Percentiles rank a stretch among this genome's conserved stretches.
phyloP scores from a whole-genome alignment of 2,329 filamentous ascomycete species.

The Aspergillus awamori region DNA sequence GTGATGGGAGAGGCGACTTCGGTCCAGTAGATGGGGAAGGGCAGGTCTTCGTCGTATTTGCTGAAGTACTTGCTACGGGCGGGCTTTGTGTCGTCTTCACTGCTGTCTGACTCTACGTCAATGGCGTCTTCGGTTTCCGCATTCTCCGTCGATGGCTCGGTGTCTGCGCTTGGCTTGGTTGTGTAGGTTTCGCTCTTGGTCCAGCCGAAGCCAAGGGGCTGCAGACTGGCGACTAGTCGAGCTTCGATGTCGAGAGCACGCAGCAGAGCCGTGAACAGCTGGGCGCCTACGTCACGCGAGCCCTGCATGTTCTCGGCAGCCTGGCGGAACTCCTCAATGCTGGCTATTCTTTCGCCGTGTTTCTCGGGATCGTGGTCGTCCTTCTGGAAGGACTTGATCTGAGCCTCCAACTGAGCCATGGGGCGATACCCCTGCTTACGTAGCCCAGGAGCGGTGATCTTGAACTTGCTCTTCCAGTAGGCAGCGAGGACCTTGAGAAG shows the following conservation, averaged over 20 bases:
- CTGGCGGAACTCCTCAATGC: slow-evolving; percentile 67
- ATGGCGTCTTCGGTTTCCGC: slow-evolving; percentile 20
- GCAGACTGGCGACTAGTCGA: slow-evolving; percentile 79
- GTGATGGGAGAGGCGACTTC: slow-evolving; percentile 84
- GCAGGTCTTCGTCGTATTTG: slow-evolving; percentile 73
- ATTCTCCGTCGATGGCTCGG: slow-evolving; percentile 6
- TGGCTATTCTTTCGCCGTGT: slow-evolving; percentile 77
- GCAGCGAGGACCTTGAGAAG: slow-evolving; percentile 74
- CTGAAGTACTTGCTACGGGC: slow-evolving; percentile 45
- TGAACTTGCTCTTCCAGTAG: slow-evolving; percentile 88
- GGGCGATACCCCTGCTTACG: slow-evolving; percentile 90
- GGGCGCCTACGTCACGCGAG: slow-evolving; percentile 83
- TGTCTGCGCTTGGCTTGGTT: slow-evolving; percentile 24
- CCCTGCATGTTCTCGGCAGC: slow-evolving; percentile 72
- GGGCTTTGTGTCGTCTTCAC: slow-evolving; percentile 26
- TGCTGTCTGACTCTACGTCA: slow-evolving; percentile 24
- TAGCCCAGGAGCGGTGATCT: slow-evolving; percentile 73
- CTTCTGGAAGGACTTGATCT: slow-evolving; percentile 70
- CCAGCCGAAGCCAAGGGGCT: slow-evolving; percentile 88
- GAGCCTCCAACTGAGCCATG: slow-evolving; percentile 71
- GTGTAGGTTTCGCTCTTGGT: slow-evolving; percentile 81
- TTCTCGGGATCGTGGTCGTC: slow-evolving; percentile 62
- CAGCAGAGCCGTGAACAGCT: slow-evolving; percentile 85
- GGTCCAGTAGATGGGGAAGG: slow-evolving; percentile 89
- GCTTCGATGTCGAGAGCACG: slow-evolving; percentile 80